Conservation (phyloP, 1,139 yeast species). For the Blastobotrys malaysiensis region DNA sequence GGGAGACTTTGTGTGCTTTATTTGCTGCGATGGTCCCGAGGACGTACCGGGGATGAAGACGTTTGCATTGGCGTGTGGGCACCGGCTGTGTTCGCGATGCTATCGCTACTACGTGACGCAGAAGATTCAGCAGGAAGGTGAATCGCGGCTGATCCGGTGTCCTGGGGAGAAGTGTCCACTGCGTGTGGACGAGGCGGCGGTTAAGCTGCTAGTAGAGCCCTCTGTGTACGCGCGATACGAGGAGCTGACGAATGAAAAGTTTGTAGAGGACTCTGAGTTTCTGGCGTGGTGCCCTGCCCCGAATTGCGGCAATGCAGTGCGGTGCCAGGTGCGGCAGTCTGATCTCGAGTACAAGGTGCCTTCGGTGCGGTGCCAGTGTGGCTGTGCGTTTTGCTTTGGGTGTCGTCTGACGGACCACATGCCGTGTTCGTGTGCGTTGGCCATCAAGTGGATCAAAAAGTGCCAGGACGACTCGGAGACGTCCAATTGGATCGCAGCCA, state of each 20-base stretch:
- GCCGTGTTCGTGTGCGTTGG: constrained; percentile 75
- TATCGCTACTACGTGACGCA: constrained; percentile 54
- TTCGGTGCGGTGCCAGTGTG: constrained; percentile 59
- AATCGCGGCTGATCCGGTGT: constrained; percentile 51
- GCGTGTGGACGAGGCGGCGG: constrained; percentile 34
- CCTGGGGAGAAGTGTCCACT: constrained; percentile 45
- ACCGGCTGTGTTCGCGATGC: constrained; percentile 63
- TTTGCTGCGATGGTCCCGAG: constrained; percentile 49
- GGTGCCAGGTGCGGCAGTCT: constrained; percentile 36
- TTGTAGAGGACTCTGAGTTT: constrained; percentile 48
- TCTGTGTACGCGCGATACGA: constrained; percentile 24
- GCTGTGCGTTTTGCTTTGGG: constrained; percentile 72
- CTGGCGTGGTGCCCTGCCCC: constrained; percentile 84
- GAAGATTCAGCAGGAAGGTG: constrained; percentile 46
- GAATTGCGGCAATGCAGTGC: constrained; percentile 64
- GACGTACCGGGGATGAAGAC: constrained; percentile 30
- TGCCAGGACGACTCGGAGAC: constrained; percentile 88
- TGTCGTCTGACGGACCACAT: constrained; percentile 68
- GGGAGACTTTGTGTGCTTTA: constrained; percentile 46
- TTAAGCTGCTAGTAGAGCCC: constrained; percentile 33
- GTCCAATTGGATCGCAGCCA: constrained; percentile 79
- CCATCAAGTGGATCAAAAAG: constrained; percentile 68
- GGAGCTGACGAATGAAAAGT: constrained; percentile 35
- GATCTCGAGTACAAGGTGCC: constrained; percentile 46
- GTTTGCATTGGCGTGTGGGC: constrained; percentile 62